Base-by-base conservation (phyloP, 1,284 basidiomycete species). In the Cystobasidium pallidum region DNA sequence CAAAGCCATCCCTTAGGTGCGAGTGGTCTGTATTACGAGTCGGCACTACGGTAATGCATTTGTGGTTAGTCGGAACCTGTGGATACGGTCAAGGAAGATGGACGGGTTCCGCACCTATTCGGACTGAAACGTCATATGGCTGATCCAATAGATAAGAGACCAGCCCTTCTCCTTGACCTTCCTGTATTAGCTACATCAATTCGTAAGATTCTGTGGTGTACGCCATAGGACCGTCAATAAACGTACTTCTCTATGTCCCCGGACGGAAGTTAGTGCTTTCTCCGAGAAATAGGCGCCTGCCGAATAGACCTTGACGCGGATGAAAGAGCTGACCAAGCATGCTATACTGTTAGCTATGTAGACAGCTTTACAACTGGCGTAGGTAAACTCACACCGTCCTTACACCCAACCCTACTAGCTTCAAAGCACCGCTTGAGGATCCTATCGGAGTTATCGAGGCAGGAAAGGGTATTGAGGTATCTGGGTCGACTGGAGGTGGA, bases 1-100 rank as follows among this genome's bases (percentile, higher is more conserved):
- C 84, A 77, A 93, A 92, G 1, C 90, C 92, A 77, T 94, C 91
- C 26, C 92, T 86, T 21, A 94, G 83, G 78, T 94, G 92, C 28
- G 86, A 85, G 79, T 88, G 91, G 13, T 89, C 90, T 0, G 91
- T 94, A 34, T 85, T 85, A 19, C 91, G 86, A 1, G 89, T 89
- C 2, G 91, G 91, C 19, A 92, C 91, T 91, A 26, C 6, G 13
- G 28, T 15, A 47, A 26, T 3, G n/a, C n/a, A n/a, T n/a, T n/a
- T n/a, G n/a, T n/a, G n/a, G n/a, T n/a, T n/a, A n/a, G n/a, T n/a
- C n/a, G n/a, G n/a, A n/a, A n/a, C n/a, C n/a, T n/a, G n/a, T n/a
- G n/a, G 39, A 24, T 36, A 64, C 77, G 76, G 49, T 76, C 75
- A 47, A 78, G 65, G 0, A 75, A 76, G 28, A 73, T 75, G 66